Percentiles rank a stretch among this genome's conserved stretches.
Conservation (phyloP, 352 stramenopile species). For the Aphanomyces cochlioides region DNA sequence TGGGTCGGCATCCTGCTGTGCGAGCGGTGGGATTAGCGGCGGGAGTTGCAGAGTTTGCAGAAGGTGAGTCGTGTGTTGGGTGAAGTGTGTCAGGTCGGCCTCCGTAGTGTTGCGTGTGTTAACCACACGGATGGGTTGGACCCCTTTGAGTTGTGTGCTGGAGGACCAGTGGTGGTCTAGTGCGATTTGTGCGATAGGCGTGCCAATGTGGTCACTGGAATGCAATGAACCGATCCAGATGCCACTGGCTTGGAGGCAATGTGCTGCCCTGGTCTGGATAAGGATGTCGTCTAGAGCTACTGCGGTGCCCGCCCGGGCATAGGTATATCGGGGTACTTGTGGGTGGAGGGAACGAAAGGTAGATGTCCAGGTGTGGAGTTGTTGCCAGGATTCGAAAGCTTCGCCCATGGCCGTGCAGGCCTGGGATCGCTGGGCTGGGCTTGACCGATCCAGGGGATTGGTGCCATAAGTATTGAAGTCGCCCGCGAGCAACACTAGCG, state of each 20-base stretch:
- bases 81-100: not conserved
- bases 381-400: not conserved
- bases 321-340: not conserved
- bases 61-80: not conserved
- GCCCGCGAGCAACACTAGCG: not conserved
- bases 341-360: not conserved
- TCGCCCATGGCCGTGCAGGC: not conserved
- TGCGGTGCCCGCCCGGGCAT: not conserved
- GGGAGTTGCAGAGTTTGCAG: not conserved
- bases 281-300: not conserved
- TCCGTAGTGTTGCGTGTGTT: not conserved
- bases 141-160: not conserved
- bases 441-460: not conserved
- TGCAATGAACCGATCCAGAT: too few species aligned
- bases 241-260: not conserved
- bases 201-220: too few species aligned
- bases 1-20: too few species aligned
- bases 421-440: not conserved
- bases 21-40: too few species aligned
- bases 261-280: not conserved
- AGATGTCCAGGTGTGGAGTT: not conserved
- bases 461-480: not conserved
- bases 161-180: too few species aligned
- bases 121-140: not conserved
- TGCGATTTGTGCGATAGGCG: too few species aligned